Evolutionary conservation across 148 eudicot species (phyloP), one percentile per base, ranked within the genome.

Genomic region (Amaranthus palmeri): DNA sequence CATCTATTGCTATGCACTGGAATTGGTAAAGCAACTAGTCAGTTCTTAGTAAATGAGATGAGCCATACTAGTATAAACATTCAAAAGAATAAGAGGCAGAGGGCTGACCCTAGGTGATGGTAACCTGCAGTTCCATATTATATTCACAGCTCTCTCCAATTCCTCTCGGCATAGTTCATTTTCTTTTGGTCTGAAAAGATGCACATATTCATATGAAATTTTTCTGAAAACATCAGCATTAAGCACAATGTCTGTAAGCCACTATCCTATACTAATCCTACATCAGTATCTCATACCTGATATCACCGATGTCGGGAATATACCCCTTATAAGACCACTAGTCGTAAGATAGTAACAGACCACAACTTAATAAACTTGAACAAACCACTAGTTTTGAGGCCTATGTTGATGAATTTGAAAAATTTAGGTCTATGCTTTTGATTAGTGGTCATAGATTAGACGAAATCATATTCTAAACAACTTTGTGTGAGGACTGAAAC

Each of bases 1-100:
- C 97, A 84, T 95, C 98, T 69, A 95, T 79, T 25, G 98, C 97
- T 50, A 95, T 97, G 83, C 98, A 95, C 98, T 93, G 81, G 49
- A 80, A 47, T 74, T 8, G 11, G 54, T 36, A 67, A 61, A 12
- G 36, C n/a, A 59, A 4, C 7, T 44, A 18, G 67, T 65, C 49
- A 79, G 72, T 46, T 72, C 25, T 10, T 40, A 18, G 18, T 68
- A 6, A 53, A 15, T 14, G n/a, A 7, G 15, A 54, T 14, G n/a
- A 52, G 1, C 41, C 4, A 7, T 25, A 52, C 44, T 15, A 0
- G 1, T 40, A 71, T 69, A 54, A 52, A 49, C 40, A 49, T 15
- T 25, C 43, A 63, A 75, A 69, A 70, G 72, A 62, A 60, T 25
- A 68, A 51, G 53, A 15, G 67, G 55, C 8, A 55, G 74, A 51